Base-by-base conservation (phyloP, 2,329 filamentous ascomycete genomes). In the Paramyrothecium roridum region DNA sequence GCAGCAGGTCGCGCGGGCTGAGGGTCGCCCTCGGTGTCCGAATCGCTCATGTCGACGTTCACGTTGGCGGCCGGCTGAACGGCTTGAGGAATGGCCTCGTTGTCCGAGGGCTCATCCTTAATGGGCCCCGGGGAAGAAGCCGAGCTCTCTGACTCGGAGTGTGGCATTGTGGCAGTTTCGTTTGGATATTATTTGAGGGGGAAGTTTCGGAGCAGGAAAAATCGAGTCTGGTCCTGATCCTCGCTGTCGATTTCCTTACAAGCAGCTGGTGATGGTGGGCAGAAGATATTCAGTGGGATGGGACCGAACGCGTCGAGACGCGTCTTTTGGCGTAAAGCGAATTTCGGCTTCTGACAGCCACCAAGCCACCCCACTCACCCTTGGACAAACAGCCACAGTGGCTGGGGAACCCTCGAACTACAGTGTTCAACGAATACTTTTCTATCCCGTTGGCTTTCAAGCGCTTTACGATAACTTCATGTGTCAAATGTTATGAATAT, bases 1-100 rank as follows among this genome's bases (percentile, higher is more conserved):
- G n/a, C 20, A 1, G 49, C 20, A 2, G 33, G 17, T 21, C 40
- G 23, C n/a, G 49, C 62, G 59, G 66, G 69, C 50, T 59, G 63
- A 23, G 61, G 59, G 50, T 66, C 59, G 43, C 48, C n/a, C n/a
- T n/a, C 59, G 8, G 64, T 56, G 19, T 73, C 68, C n/a, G 66
- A 58, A 49, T 73, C 73, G 21, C 63, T 67, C 76, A 79, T 79
- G 45, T 73, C 69, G 54, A 78, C 68, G 53, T 79, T 75, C 52
- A 60, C 68, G 40, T 70, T 70, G 16, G n/a, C 20, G 2, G 49
- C 20, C 2, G 33, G 17, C 16, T 51, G 23, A 8, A 30, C 62
- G 59, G 66, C 69, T 50, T 59, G 63, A 23, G 61, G 59, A 50
- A 66, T 59, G 43, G 47, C n/a, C n/a, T n/a, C 59, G 8, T 69